Evolutionary conservation across 2,329 filamentous ascomycete species (phyloP).

Genomic region (Neonectria punicea): DNA sequence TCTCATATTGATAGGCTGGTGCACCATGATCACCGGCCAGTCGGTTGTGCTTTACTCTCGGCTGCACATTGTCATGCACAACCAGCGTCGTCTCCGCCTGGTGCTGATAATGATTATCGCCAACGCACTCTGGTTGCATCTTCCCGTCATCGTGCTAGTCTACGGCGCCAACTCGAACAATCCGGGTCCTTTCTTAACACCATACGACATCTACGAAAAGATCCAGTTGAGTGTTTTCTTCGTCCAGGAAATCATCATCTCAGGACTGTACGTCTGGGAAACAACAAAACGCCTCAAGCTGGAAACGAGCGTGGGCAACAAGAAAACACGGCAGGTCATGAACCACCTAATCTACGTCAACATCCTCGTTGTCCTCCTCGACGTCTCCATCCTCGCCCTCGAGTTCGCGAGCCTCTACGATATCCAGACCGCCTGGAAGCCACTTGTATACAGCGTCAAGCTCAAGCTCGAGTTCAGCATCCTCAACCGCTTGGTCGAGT

Average conservation of each 20-base stretch:
- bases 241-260: conserved; percentile 65
- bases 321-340: conserved; percentile 29
- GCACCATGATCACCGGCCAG: conserved; percentile 69
- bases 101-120: conserved; percentile 68
- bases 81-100: conserved; percentile 57
- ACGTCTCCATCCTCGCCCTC: conserved; percentile 47
- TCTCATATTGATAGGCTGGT: conserved; percentile 46
- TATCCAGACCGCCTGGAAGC: conserved; percentile 39
- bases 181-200: conserved; percentile 31
- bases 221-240: conserved; percentile 66
- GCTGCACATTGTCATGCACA: conserved; percentile 67
- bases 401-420: conserved; percentile 51
- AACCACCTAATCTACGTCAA: conserved; percentile 57
- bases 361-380: conserved; percentile 53
- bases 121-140: conserved; percentile 62
- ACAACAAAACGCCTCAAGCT: conserved; percentile 59
- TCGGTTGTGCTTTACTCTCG: conserved; percentile 71
- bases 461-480: conserved; percentile 53
- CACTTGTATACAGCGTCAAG: conserved; percentile 49
- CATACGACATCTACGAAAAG: conserved; percentile 61
- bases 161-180: conserved; percentile 58
- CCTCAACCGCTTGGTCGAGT: conserved; percentile 47
- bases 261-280: conserved; percentile 63
- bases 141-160: conserved; percentile 65
- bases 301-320: conserved; percentile 46